phyloP scores from a whole-genome alignment of 2,329 filamentous ascomycete genomes.

The Arthrobotrys entomopaga region DNA sequence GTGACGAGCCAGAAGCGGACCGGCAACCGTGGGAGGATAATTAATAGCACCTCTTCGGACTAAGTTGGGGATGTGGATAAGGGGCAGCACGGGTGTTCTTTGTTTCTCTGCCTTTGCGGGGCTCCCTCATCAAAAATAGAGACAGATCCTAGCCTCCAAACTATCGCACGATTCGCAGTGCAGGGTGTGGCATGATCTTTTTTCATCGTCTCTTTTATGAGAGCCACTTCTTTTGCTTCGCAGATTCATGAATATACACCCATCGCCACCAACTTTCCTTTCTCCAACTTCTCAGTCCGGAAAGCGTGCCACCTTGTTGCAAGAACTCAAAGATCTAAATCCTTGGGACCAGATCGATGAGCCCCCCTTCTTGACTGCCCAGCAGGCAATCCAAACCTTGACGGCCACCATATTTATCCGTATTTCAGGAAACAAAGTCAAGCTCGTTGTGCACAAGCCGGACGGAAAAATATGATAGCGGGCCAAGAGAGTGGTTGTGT shows the following conservation, averaged over 20 bases:
- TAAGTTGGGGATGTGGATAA: background rate
- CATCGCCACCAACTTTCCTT: too few relatives aligned
- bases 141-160: slow-evolving; percentile 25
- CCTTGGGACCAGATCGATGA: background rate
- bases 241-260: background rate
- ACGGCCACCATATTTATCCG: slow-evolving; percentile 20
- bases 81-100: background rate
- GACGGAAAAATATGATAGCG: slow-evolving; percentile 7
- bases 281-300: background rate
- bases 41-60: slow-evolving; percentile 1
- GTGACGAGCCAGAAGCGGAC: slow-evolving; percentile 30
- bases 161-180: slow-evolving; percentile 33
- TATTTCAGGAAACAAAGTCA: background rate
- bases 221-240: background rate
- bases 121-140: background rate
- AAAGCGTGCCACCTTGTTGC: slow-evolving; percentile 14
- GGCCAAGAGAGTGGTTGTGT: slow-evolving; percentile 40
- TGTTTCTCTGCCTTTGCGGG: background rate
- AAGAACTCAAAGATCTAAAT: slow-evolving; percentile 1
- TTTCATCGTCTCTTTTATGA: slow-evolving; percentile 5
- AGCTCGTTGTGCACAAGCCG: background rate
- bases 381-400: slow-evolving; percentile 47
- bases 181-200: slow-evolving; percentile 22
- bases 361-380: slow-evolving; percentile 32
- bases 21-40: slow-evolving; percentile 44